Base-by-base conservation (phyloP, 108 stramenopile species). In the Pseudonitzschia multiseries region DNA sequence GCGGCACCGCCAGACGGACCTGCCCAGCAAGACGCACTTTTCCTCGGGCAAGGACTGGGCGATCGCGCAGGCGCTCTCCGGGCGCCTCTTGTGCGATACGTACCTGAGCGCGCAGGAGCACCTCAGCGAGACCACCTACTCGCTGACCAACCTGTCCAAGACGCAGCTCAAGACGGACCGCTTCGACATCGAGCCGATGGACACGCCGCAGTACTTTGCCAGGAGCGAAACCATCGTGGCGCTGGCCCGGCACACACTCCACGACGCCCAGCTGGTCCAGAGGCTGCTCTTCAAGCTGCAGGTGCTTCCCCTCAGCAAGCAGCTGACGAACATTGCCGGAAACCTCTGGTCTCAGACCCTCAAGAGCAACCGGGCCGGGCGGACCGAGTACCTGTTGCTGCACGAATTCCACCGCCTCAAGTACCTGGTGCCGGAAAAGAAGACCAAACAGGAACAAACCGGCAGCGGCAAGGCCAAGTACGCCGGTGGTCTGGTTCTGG, bases 331-430 rank as follows among this genome's bases (percentile, higher is more conserved):
- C 79, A 93, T 99, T 74, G 93, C 96, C 13, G 99, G 99, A 13
- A 99, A 99, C 69, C 74, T 98, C 18, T 99, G 98, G 97, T 86
- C 91, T 26, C 94, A 91, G 52, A 98, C 98, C 21, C 72, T 98
- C 79, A 87, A 94, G 75, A 94, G 97, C 59, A 95, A 96, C 64
- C 95, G 99, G n/a, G 98, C 99, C n/a, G 98, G 98, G 74, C 93
- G 99, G 10, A 98, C 95, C 56, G 99, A 99, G 75, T 98, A 97
- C 79, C 81, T 99, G 79, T 83, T 99, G 31, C 86, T 99, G 14
- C 99, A 99, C 74, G 99, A 99, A 83, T 99, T 99, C 76, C 97
- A 97, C 79, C 84, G 92, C 51, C 85, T 94, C 59, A 98, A 99
- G 79, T 98, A 86, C 73, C 54, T 99, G 59, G 87, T 89, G 26